Base-by-base conservation (phyloP, 257 asterid genomes). In the Salvia splendens region DNA sequence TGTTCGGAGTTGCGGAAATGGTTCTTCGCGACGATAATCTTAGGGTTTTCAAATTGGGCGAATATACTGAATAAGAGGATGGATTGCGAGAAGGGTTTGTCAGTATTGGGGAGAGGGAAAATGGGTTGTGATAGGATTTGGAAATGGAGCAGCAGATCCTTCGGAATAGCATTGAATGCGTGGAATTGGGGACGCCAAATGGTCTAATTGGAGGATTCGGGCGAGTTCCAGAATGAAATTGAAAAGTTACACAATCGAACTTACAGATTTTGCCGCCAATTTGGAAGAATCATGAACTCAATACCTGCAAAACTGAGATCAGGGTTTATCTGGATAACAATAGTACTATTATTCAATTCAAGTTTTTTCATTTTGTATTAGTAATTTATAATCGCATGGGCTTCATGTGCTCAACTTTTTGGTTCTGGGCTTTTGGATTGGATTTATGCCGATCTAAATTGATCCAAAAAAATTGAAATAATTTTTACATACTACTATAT, bases 101-200 rank as follows among this genome's bases (percentile, higher is more conserved):
- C 56, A 68, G 57, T 32, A 76, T 67, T 47, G 75, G 78, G 72
- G 80, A 60, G 71, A 87, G 79, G 61, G 67, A 58, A 65, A 74
- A 69, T 16, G 87, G 88, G 74, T 56, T 79, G 76, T 67, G 75
- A 66, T 74, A 28, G 61, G 93, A 78, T 79, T 81, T 83, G 45
- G 88, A 49, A 32, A 88, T 47, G 64, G 87, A 80, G 77, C 79
- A 78, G 69, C 85, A 80, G 33, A 84, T 65, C 75, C 83, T 87
- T 47, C 84, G 85, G 80, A 82, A 63, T 69, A 82, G 86, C 97
- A 91, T 91, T 72, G 91, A 85, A 49, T 67, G 49, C 38, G 67
- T 36, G 63, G 63, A 30, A 63, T 42, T 54, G 49, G 45, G 16
- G 17, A 43, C 32, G 50, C 38, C 50, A 60, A 65, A n/a, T 46